phyloP scores from a whole-genome alignment of 352 stramenopile genomes.

The Chrysophaeum taylorii region DNA sequence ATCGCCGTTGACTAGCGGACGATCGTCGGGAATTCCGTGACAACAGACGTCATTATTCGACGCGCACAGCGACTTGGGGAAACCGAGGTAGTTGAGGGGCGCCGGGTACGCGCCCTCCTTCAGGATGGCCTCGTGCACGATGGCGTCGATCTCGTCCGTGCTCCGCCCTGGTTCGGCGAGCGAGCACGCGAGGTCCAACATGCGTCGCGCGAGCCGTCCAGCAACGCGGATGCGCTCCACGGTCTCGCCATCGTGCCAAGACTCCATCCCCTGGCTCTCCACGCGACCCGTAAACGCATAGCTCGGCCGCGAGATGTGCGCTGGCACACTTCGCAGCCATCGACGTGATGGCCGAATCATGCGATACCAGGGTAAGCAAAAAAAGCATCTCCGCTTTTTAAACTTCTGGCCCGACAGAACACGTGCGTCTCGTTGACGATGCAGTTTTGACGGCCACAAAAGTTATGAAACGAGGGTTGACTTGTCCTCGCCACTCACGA shows the following conservation, averaged over 20 bases:
- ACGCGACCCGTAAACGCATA: slow-evolving; percentile 43
- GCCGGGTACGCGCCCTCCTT: slow-evolving; percentile 59
- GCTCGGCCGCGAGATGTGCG: slow-evolving; percentile 32
- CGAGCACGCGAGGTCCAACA: slow-evolving; percentile 45
- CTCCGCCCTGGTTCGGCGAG: slow-evolving; percentile 57
- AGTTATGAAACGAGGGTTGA: too few species aligned
- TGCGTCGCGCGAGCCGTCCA: slow-evolving; percentile 38
- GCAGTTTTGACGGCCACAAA: too few species aligned
- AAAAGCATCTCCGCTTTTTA: too few species aligned
- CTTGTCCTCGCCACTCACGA: too few species aligned
- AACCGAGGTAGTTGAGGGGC: slow-evolving; percentile 65
- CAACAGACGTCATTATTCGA: slow-evolving; percentile 93
- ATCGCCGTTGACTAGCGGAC: slow-evolving; percentile 74
- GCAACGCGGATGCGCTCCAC: slow-evolving; percentile 38
- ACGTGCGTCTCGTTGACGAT: too few species aligned
- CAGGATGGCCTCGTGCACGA: slow-evolving; percentile 78
- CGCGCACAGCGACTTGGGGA: slow-evolving; percentile 81
- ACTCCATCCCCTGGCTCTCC: slow-evolving; percentile 24
- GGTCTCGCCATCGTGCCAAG: slow-evolving; percentile 30
- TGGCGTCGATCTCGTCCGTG: slow-evolving; percentile 82
- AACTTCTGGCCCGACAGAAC: too few species aligned
- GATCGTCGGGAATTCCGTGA: slow-evolving; percentile 87
- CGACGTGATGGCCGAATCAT: too few species aligned
- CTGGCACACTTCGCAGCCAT: too few species aligned
- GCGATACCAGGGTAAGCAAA: too few species aligned